These are phyloP conservation scores for Microsporum canis DNA, from an alignment of 2,329 filamentous ascomycete genomes.

Conservation along the genomic window DNA sequence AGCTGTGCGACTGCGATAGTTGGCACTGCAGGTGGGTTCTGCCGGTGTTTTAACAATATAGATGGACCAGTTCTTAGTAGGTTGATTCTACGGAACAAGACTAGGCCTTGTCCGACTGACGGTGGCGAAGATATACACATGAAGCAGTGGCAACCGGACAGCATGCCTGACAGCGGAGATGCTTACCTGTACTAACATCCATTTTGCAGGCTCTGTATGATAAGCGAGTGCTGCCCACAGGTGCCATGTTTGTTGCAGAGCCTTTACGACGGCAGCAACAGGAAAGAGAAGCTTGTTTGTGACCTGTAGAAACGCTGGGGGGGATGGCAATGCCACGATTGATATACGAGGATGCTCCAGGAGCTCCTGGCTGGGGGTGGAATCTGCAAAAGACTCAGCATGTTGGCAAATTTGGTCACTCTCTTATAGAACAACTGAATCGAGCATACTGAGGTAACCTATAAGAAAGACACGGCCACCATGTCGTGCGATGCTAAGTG, in stretches of 20 bases:
- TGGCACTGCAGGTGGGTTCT: constrained; percentile 93
- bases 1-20: constrained; percentile 66
- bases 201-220: constrained; percentile 59
- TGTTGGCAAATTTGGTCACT: neutral
- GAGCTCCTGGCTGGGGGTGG: constrained; percentile 68
- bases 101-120: neutral
- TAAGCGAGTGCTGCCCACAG: constrained; percentile 66
- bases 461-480: constrained; percentile 73
- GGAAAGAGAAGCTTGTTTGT: constrained; percentile 65
- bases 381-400: constrained; percentile 44
- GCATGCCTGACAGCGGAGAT: neutral
- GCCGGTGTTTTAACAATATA: neutral
- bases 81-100: neutral
- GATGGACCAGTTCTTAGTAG: neutral
- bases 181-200: constrained; percentile 69
- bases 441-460: constrained; percentile 62
- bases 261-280: constrained; percentile 69
- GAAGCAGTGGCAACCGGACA: neutral
- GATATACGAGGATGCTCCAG: constrained; percentile 55
- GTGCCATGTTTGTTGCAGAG: constrained; percentile 65
- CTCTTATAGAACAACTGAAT: neutral
- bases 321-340: constrained; percentile 57
- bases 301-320: constrained; percentile 55
- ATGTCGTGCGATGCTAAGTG: constrained; percentile 75
- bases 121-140: neutral